A percentile compares a stretch with the other conserved stretches of the same genome.
Evolutionary conservation across 495 filamentous ascomycete genomes (phyloP).

Genomic region (Aspergillus saccharolyticus): DNA sequence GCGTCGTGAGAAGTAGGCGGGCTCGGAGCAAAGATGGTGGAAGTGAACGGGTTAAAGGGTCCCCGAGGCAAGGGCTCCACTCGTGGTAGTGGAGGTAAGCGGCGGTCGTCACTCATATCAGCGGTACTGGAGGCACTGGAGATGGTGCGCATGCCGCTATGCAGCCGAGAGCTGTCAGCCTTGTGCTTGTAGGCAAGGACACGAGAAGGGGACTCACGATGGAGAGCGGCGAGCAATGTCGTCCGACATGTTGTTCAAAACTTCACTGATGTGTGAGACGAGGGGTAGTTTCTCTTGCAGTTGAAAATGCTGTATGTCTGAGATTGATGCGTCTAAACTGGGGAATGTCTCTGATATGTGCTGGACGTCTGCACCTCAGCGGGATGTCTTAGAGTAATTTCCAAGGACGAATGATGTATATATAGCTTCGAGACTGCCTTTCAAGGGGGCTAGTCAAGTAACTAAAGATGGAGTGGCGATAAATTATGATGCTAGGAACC

Average conservation of each 20-base stretch:
- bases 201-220: conserved; percentile 30
- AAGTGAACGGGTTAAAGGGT: conserved; percentile 38
- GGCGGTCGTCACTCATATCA: conserved; percentile 33
- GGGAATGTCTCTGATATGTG: conserved; percentile 7
- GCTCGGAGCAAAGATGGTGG: conserved; percentile 29
- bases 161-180: conserved; percentile 9
- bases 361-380: background rate
- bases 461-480: conserved; percentile 1
- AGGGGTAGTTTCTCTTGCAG: background rate
- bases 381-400: conserved; percentile 9
- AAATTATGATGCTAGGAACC: background rate
- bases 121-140: conserved; percentile 13
- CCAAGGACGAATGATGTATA: background rate
- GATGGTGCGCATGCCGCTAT: conserved; percentile 18
- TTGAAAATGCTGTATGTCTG: conserved; percentile 16
- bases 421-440: background rate
- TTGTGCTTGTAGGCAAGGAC: conserved; percentile 7
- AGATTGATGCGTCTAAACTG: background rate
- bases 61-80: conserved; percentile 40
- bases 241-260: conserved; percentile 30
- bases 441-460: conserved; percentile 4
- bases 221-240: conserved; percentile 33
- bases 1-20: conserved; percentile 36
- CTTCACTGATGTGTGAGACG: conserved; percentile 9
- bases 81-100: conserved; percentile 40